Conservation (phyloP, 148 eudicot species). For the Pharnaceum exiguum region DNA sequence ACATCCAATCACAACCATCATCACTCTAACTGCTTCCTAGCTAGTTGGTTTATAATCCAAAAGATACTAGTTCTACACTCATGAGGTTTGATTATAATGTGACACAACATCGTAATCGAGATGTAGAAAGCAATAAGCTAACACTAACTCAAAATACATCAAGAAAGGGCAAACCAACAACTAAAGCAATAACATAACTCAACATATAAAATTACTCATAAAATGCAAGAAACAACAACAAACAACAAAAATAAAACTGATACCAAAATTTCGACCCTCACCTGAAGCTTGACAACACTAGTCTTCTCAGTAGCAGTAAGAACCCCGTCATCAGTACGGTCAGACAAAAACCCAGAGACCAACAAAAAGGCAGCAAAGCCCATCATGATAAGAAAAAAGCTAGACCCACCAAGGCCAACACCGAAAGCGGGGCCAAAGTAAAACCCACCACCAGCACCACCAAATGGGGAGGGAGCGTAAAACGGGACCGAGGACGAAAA, state of each 20-base stretch:
- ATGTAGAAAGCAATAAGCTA: too few species aligned
- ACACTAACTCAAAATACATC: too few species aligned
- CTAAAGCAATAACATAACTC: too few species aligned
- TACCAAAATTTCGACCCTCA: slow-evolving; percentile 5
- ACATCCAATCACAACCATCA: too few species aligned
- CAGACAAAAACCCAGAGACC: slow-evolving; percentile 87
- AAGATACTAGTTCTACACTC: too few species aligned
- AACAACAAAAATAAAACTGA: too few species aligned
- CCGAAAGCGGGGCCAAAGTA: slow-evolving; percentile 75
- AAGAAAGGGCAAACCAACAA: too few species aligned
- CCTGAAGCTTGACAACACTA: slow-evolving; percentile 91
- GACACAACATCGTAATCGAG: too few species aligned
- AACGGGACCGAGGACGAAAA: slow-evolving; percentile 58
- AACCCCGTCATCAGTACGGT: slow-evolving; percentile 58
- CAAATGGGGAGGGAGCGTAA: slow-evolving; percentile 72
- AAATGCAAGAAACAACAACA: neutral
- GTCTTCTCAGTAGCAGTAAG: slow-evolving; percentile 80
- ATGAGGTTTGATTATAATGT: too few species aligned
- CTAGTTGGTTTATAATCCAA: too few species aligned
- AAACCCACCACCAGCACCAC: slow-evolving; percentile 67
- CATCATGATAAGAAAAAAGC: slow-evolving; percentile 45
- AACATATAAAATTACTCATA: too few species aligned
- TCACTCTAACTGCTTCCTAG: too few species aligned
- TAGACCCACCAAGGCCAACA: slow-evolving; percentile 56
- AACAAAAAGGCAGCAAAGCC: slow-evolving; percentile 75